Conservation (phyloP, 2,329 filamentous ascomycete species). For the Cercospora canescens region DNA sequence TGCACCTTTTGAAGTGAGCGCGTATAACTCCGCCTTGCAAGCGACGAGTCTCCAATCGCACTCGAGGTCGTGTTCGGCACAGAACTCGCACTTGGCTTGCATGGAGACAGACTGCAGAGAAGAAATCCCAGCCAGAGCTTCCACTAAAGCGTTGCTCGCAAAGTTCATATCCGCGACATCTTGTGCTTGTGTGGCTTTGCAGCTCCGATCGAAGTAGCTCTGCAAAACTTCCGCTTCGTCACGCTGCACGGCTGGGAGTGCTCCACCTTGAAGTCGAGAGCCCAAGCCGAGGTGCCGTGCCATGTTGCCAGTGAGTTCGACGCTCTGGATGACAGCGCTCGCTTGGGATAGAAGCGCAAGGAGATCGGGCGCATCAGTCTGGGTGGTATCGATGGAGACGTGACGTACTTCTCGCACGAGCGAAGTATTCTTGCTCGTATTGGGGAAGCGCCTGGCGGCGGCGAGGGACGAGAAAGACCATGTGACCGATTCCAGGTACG, state of each 20-base stretch:
- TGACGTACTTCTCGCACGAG: background rate
- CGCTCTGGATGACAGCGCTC: background rate
- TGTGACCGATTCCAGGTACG: background rate
- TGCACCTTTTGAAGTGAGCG: background rate
- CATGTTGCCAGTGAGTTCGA: background rate
- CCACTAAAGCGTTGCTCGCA: background rate
- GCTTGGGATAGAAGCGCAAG: background rate
- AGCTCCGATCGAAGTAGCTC: background rate
- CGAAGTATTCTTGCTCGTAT: background rate
- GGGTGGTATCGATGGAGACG: background rate
- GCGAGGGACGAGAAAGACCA: background rate
- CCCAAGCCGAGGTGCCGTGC: background rate
- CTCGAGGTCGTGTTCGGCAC: background rate
- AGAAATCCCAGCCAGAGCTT: background rate
- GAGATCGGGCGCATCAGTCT: background rate
- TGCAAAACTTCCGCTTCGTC: background rate
- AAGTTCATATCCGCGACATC: background rate
- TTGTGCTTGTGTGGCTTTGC: background rate
- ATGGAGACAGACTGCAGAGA: background rate
- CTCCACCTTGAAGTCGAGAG: no score
- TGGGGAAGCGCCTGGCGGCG: background rate
- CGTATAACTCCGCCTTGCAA: background rate
- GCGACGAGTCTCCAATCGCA: background rate
- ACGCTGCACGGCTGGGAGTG: background rate
- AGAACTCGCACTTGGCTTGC: background rate